Conservation (phyloP, 257 asterid species). For the Vinca minor region DNA sequence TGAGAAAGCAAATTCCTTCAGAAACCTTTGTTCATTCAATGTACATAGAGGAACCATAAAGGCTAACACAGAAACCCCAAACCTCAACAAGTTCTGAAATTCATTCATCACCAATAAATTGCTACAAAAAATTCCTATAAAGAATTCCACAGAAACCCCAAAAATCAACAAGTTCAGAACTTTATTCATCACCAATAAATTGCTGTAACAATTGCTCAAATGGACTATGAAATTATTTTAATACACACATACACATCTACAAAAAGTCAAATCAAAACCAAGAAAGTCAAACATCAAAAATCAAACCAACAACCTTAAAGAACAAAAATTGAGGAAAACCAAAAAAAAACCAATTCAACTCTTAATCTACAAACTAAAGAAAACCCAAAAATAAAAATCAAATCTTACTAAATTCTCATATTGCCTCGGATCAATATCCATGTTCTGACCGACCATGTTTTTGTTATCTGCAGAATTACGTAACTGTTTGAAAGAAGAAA, state of each 20-base stretch:
- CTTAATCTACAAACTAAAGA: neutral
- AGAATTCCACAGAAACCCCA: neutral
- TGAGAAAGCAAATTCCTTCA: neutral
- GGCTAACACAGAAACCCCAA: neutral
- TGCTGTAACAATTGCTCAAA: neutral
- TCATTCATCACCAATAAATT: neutral
- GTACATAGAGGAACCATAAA: neutral
- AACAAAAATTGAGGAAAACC: neutral
- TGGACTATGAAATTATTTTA: neutral
- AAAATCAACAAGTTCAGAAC: neutral
- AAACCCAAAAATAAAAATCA: neutral
- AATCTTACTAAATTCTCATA: constrained; percentile 30
- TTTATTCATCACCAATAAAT: neutral
- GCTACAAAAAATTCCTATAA: neutral
- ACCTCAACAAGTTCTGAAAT: neutral
- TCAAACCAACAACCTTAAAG: neutral
- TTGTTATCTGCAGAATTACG: constrained; percentile 8
- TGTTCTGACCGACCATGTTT: constrained; percentile 14
- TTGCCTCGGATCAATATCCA: constrained; percentile 43
- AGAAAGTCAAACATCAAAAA: constrained; percentile 12
- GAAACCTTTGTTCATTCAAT: neutral
- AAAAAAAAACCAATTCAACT: neutral
- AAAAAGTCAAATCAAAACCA: neutral
- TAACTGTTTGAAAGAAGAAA: neutral
- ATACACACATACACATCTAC: neutral